Evolutionary conservation across 192 early-diverging fungal species (phyloP).

Genomic region (Podila clonocystis): DNA sequence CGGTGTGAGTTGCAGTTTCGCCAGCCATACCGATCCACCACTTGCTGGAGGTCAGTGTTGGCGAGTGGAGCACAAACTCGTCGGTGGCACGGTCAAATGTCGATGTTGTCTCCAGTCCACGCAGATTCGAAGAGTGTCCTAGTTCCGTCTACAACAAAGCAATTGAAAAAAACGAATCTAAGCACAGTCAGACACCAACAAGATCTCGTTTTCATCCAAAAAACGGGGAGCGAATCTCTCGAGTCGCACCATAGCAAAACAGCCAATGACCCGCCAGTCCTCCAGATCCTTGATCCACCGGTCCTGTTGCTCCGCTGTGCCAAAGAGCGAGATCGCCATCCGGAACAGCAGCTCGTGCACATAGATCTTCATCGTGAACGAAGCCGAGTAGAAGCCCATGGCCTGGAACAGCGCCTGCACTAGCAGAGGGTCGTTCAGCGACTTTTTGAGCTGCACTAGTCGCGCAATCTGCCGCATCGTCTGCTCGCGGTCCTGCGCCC

Average conservation of each 20-base stretch:
- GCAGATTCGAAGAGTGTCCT: conserved; percentile 67
- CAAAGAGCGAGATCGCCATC: conserved; percentile 59
- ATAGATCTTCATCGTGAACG: conserved; percentile 66
- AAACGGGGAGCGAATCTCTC: neutral
- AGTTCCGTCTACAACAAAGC: conserved; percentile 63
- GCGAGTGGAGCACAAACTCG: conserved; percentile 71
- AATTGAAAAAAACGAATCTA: neutral
- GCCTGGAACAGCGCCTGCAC: conserved; percentile 34
- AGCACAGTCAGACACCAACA: neutral
- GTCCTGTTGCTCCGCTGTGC: conserved; percentile 59
- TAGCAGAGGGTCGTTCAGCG: conserved; percentile 41
- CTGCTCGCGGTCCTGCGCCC: conserved; percentile 59
- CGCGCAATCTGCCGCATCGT: conserved; percentile 63
- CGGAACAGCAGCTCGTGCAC: conserved; percentile 66
- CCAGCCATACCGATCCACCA: conserved; percentile 77
- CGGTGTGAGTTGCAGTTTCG: conserved; percentile 72
- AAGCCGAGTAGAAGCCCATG: conserved; percentile 57
- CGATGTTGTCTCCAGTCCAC: conserved; percentile 75
- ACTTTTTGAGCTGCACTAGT: conserved; percentile 20
- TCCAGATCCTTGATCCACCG: conserved; percentile 58
- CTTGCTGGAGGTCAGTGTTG: conserved; percentile 68
- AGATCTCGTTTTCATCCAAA: neutral
- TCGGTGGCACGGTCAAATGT: conserved; percentile 65
- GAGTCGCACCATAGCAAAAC: conserved; percentile 67
- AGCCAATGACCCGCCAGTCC: conserved; percentile 61